Percentiles rank a stretch among this genome's conserved stretches.
Evolutionary conservation across 257 asterid species (phyloP).

Genomic region (Orobanche coerulescens): DNA sequence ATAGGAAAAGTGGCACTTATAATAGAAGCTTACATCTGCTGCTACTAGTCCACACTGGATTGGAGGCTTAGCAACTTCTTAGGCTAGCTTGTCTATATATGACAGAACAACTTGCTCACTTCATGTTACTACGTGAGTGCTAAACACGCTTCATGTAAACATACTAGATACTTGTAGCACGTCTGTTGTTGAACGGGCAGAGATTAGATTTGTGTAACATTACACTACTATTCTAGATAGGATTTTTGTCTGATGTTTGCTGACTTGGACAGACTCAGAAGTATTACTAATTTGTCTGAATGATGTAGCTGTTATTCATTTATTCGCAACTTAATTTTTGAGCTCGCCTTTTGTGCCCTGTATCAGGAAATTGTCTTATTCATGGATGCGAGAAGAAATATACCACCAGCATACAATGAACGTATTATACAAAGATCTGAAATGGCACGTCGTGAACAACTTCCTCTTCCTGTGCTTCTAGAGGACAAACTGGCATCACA

Average conservation of each 20-base stretch:
- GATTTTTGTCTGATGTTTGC: background rate
- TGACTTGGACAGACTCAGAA: background rate
- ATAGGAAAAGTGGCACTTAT: background rate
- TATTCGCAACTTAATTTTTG: background rate
- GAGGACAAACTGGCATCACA: constrained; percentile 47
- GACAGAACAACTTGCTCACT: background rate
- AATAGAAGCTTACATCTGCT: background rate
- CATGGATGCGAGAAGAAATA: constrained; percentile 61
- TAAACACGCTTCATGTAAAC: background rate
- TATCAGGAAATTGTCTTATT: constrained; percentile 13
- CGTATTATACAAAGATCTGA: constrained; percentile 32
- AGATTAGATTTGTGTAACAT: background rate
- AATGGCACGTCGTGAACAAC: constrained; percentile 29
- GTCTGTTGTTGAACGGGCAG: background rate
- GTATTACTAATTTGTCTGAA: background rate
- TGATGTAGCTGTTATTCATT: background rate
- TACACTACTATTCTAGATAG: background rate
- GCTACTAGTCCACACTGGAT: background rate
- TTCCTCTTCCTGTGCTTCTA: constrained; percentile 29
- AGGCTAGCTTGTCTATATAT: background rate
- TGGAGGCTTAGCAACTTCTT: constrained; percentile 1
- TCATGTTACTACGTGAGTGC: background rate
- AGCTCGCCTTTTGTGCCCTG: constrained; percentile 1
- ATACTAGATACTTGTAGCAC: background rate
- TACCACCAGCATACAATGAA: constrained; percentile 39